Conservation (phyloP, 2,329 filamentous ascomycete species). For the Colletotrichum neosansevieriae region DNA sequence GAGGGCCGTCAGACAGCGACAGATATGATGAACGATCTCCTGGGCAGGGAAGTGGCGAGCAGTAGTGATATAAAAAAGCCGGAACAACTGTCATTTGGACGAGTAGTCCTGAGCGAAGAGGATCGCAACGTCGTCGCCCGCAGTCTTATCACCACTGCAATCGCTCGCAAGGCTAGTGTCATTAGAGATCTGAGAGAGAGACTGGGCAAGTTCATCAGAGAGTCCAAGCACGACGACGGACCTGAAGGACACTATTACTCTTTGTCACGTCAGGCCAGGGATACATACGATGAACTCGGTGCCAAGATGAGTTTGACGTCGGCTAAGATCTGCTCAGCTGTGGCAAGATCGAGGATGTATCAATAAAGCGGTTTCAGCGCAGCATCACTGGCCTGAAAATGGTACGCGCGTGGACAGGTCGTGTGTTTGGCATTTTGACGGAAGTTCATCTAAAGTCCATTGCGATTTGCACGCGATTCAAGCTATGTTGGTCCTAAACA, state of each 20-base stretch:
- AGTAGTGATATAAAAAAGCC: too few species aligned
- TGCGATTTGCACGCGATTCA: too few species aligned
- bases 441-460: too few species aligned
- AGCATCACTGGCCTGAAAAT: too few species aligned
- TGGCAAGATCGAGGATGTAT: slow-evolving; percentile 3
- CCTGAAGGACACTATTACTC: slow-evolving; percentile 2
- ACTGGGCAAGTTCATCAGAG: too few species aligned
- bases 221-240: neutral
- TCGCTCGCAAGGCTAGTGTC: neutral
- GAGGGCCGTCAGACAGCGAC: too few species aligned
- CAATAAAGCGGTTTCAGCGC: neutral
- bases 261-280: neutral
- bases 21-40: neutral
- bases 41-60: neutral
- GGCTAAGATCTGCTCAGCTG: slow-evolving; percentile 1
- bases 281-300: slow-evolving; percentile 5
- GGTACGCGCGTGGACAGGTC: too few species aligned
- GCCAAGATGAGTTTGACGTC: neutral
- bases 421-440: too few species aligned
- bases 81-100: neutral
- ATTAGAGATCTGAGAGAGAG: slow-evolving; percentile 1
- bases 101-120: slow-evolving; percentile 8
- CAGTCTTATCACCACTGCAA: slow-evolving; percentile 2
- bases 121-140: slow-evolving; percentile 7
- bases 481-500: too few species aligned